Evolutionary conservation across 768 basidiomycete genomes (phyloP).

Genomic region (Amanita jacksonii): DNA sequence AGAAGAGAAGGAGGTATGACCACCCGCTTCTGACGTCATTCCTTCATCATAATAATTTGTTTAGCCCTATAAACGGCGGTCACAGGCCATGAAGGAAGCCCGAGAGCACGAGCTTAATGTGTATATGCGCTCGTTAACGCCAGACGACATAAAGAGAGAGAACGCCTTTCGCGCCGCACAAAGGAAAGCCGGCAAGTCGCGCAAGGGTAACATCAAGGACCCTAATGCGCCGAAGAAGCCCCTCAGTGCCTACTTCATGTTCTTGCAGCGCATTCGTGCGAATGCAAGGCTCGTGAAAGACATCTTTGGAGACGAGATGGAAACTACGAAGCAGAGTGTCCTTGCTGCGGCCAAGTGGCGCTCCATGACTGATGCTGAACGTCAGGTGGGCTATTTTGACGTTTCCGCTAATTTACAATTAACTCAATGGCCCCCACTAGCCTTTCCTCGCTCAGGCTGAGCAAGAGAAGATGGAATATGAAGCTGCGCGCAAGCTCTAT

Average conservation of each 20-base stretch:
- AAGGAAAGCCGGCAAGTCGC: constrained; percentile 85
- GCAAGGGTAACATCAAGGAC: constrained; percentile 93
- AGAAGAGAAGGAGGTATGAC: constrained; percentile 76
- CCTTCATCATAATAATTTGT: constrained; percentile 13
- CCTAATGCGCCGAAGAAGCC: constrained; percentile 97
- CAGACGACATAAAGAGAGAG: constrained; percentile 91
- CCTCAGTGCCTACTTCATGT: constrained; percentile 91
- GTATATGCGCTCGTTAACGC: constrained; percentile 84
- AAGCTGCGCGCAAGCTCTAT: constrained; percentile 74
- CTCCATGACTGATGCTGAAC: constrained; percentile 86
- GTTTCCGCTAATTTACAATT: constrained; percentile 6
- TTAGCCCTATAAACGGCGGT: constrained; percentile 80
- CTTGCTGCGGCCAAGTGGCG: constrained; percentile 91
- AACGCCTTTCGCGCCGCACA: constrained; percentile 87
- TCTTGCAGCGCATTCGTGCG: constrained; percentile 82
- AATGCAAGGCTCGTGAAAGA: constrained; percentile 64
- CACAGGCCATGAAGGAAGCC: constrained; percentile 75
- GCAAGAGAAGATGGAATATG: constrained; percentile 92
- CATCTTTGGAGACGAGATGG: constrained; percentile 84
- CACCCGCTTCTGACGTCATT: constrained; percentile 25
- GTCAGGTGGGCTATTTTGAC: constrained; percentile 51
- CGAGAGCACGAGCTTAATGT: constrained; percentile 74
- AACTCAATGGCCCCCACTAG: constrained; percentile 31
- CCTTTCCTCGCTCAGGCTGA: constrained; percentile 91
- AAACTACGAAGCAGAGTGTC: constrained; percentile 92